These are phyloP conservation scores for Candida coquimbonensis DNA, from an alignment of 805 yeast species.

Conservation along the genomic window DNA sequence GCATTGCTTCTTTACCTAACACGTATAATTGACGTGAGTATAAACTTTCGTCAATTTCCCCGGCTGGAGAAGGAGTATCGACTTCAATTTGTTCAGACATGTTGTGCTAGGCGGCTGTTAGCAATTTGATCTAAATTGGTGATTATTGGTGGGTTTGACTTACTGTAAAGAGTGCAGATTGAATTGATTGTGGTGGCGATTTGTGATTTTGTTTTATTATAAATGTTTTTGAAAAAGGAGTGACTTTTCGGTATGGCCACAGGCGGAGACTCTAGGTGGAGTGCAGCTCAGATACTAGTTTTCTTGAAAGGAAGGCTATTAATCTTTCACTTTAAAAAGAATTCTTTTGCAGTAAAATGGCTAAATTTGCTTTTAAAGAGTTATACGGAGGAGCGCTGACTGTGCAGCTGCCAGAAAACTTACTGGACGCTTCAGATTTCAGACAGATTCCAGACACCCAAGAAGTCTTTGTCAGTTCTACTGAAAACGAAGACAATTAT, in stretches of 20 bases:
- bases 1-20: constrained; percentile 96
- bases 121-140: neutral
- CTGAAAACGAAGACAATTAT: constrained; percentile 26
- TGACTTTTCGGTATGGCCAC: neutral
- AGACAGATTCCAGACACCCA: constrained; percentile 91
- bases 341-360: neutral
- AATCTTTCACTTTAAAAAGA: neutral
- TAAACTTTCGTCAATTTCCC: constrained; percentile 81
- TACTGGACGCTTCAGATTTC: constrained; percentile 69
- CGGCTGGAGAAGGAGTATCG: constrained; percentile 31
- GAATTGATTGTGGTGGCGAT: neutral
- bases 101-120: neutral
- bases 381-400: constrained; percentile 83
- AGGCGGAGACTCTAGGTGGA: neutral
- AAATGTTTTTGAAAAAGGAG: neutral
- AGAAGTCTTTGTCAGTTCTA: constrained; percentile 67
- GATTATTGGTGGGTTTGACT: neutral
- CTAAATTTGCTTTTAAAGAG: constrained; percentile 14
- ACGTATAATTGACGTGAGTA: constrained; percentile 97
- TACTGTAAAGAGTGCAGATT: neutral
- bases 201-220: neutral
- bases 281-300: too few relatives aligned
- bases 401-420: constrained; percentile 48
- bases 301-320: neutral
- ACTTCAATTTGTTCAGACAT: constrained; percentile 35